These are phyloP conservation scores for Bacidia rubella DNA, from an alignment of 495 filamentous ascomycete species.

Conservation along the genomic window DNA sequence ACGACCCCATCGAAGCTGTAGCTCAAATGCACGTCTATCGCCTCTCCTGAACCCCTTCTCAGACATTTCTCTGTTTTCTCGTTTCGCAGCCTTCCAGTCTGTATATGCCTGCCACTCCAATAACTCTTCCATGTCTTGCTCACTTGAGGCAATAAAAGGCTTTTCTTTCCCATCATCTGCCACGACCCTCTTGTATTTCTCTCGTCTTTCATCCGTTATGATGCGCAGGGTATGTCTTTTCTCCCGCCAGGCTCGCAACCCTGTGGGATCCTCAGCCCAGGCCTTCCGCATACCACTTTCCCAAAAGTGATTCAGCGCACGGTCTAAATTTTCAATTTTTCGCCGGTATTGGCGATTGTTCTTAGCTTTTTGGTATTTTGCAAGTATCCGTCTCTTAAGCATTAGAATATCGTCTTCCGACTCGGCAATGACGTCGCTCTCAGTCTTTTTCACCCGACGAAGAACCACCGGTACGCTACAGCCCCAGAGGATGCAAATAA, in stretches of 20 bases:
- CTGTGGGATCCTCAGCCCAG: not conserved
- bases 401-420: not conserved
- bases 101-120: not conserved
- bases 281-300: not conserved
- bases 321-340: not conserved
- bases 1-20: constrained; percentile 1
- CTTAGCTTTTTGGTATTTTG: not conserved
- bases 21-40: not conserved
- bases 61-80: not conserved
- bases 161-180: not conserved
- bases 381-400: not conserved
- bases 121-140: not conserved
- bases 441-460: constrained; percentile 9
- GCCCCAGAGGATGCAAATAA: constrained; percentile 29
- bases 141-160: not conserved
- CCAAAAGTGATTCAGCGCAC: not conserved
- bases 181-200: not conserved
- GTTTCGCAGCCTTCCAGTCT: not conserved
- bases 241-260: not conserved
- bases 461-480: constrained; percentile 32
- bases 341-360: not conserved
- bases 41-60: not conserved
- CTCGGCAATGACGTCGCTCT: not conserved
- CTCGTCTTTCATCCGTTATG: not conserved
- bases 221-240: not conserved